Conservation (phyloP, 169 alveolate genomes). For the Amoebophrya sp. region DNA sequence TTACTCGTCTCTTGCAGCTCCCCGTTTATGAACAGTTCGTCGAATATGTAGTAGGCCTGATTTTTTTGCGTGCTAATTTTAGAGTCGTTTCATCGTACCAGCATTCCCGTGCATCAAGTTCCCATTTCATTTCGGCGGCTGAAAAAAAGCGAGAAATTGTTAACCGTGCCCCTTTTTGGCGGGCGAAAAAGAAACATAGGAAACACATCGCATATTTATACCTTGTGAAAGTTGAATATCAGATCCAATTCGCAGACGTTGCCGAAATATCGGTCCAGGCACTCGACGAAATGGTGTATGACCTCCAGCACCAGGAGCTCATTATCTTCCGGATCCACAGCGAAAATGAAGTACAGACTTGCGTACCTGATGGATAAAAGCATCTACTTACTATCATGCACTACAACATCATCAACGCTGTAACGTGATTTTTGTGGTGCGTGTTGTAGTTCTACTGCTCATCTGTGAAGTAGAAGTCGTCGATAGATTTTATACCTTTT, state of each 20-base stretch:
- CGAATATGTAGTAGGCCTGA: conserved; percentile 73
- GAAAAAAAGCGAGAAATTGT: neutral
- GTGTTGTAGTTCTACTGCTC: neutral
- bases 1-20: conserved; percentile 72
- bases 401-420: neutral
- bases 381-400: neutral
- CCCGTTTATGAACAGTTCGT: conserved; percentile 61
- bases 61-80: neutral
- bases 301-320: conserved; percentile 90
- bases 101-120: neutral
- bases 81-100: neutral
- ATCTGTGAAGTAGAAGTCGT: neutral
- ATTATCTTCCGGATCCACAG: conserved; percentile 92
- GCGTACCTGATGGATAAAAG: conserved; percentile 79
- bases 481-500: conserved; percentile 66
- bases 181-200: neutral
- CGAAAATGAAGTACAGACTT: conserved; percentile 91
- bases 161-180: neutral
- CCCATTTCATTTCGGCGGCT: neutral
- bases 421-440: neutral
- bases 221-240: conserved; percentile 95
- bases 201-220: conserved; percentile 31
- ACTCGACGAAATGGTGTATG: conserved; percentile 96
- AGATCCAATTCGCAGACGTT: conserved; percentile 98
- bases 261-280: conserved; percentile 95